Conservation (phyloP, 2,329 filamentous ascomycete genomes). For the Coniochaeta sp. region DNA sequence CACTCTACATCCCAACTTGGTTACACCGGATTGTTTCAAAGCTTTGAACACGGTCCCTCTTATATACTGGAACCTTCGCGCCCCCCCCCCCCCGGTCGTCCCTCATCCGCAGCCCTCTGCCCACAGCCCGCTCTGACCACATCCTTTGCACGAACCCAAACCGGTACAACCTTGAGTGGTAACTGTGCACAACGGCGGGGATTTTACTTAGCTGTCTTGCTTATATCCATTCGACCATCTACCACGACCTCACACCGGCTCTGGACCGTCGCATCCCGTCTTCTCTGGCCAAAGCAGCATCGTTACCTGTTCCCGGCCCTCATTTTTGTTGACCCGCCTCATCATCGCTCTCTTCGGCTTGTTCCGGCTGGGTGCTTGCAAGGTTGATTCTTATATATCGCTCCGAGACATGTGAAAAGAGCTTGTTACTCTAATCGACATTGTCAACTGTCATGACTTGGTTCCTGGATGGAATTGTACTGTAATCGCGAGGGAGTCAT, state of each 20-base stretch:
- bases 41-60: not conserved
- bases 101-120: too few relatives aligned
- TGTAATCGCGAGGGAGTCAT: not conserved
- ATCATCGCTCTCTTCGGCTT: not conserved
- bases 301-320: not conserved
- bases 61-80: slow-evolving; percentile 3
- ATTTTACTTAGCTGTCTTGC: not conserved
- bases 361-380: not conserved
- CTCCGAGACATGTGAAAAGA: not conserved
- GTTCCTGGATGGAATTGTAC: not conserved
- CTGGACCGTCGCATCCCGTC: not conserved
- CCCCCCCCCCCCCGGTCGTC: not conserved
- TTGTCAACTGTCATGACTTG: not conserved
- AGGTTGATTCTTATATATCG: not conserved
- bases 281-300: not conserved
- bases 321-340: not conserved
- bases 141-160: not conserved
- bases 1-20: not conserved
- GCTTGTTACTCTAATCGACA: not conserved
- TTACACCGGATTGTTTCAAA: slow-evolving; percentile 1
- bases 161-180: not conserved
- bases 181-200: slow-evolving; percentile 3
- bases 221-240: not conserved
- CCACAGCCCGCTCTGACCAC: not conserved
- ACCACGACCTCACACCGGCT: not conserved